Evolutionary conservation across 1,284 basidiomycete species (phyloP).

Genomic region (Schizophyllum amplum): DNA sequence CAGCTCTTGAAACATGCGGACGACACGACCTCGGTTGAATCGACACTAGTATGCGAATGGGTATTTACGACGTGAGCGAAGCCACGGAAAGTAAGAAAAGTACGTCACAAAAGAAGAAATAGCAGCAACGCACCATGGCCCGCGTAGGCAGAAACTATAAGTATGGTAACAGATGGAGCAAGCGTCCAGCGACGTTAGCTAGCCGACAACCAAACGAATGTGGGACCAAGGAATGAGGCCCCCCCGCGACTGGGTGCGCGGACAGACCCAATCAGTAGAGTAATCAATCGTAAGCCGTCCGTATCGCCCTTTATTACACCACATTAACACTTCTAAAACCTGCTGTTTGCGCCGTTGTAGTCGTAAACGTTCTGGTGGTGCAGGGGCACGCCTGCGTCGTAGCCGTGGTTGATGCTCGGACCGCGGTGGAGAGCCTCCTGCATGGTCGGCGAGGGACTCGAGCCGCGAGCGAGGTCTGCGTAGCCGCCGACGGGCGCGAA

Average conservation of each 20-base stretch:
- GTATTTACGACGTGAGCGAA: too few relatives aligned
- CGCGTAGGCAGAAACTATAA: neutral
- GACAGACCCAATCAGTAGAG: conserved; percentile 13
- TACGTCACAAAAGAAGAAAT: too few relatives aligned
- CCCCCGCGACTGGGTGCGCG: conserved; percentile 11
- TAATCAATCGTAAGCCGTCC: conserved; percentile 3
- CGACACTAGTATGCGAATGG: too few relatives aligned
- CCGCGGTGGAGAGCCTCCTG: conserved; percentile 40
- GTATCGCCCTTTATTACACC: conserved; percentile 1
- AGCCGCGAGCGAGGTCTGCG: conserved; percentile 67
- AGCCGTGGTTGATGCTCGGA: conserved; percentile 32
- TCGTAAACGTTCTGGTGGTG: conserved; percentile 42
- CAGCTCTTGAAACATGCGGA: too few relatives aligned
- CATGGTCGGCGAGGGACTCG: conserved; percentile 57
- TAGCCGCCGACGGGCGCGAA: conserved; percentile 68
- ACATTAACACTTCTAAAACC: conserved; percentile 14
- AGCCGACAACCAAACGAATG: conserved; percentile 15
- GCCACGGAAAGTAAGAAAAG: too few relatives aligned
- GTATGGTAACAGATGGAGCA: neutral
- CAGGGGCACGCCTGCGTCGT: conserved; percentile 48
- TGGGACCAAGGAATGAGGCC: conserved; percentile 14
- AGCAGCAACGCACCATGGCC: too few relatives aligned
- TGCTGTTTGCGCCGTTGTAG: conserved; percentile 13
- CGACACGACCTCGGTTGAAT: too few relatives aligned
- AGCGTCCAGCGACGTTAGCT: conserved; percentile 22